Evolutionary conservation across 305 asterid genomes (phyloP).

Genomic region (Nicotiana rustica): DNA sequence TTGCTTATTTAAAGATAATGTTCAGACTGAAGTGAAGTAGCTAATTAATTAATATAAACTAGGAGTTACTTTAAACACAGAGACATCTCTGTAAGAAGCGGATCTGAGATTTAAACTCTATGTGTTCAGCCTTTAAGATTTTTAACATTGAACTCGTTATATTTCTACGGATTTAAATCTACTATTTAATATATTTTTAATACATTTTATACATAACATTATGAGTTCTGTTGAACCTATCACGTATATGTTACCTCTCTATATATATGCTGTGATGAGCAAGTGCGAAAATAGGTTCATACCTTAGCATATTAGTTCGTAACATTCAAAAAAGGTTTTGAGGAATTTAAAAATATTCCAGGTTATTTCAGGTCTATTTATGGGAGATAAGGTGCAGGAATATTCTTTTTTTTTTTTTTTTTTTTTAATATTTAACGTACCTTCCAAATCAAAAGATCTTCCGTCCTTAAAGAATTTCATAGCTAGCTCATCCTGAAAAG

Average conservation of each 20-base stretch:
- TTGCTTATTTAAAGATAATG: no score
- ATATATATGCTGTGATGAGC: neutral
- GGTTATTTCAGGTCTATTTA: neutral
- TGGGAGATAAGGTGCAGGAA: neutral
- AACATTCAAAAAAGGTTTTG: neutral
- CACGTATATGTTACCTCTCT: no score
- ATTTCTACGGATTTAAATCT: no score
- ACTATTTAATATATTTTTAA: no score
- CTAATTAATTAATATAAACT: neutral
- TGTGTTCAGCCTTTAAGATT: no score
- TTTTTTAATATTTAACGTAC: conserved; percentile 40
- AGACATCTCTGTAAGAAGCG: no score
- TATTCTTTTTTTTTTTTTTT: neutral
- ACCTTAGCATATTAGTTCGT: neutral
- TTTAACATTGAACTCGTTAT: no score
- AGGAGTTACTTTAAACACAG: no score
- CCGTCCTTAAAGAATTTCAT: conserved; percentile 78
- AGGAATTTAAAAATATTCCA: neutral
- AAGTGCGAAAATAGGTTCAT: neutral
- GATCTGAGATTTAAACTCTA: no score
- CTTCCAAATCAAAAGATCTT: conserved; percentile 85
- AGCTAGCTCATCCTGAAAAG: conserved; percentile 68
- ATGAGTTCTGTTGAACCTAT: no score
- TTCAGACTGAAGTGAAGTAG: neutral
- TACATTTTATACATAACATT: no score